A percentile compares a stretch with the other conserved stretches of the same genome.
phyloP scores from a whole-genome alignment of 805 yeast genomes.

The Sugiyamaella floridensis region DNA sequence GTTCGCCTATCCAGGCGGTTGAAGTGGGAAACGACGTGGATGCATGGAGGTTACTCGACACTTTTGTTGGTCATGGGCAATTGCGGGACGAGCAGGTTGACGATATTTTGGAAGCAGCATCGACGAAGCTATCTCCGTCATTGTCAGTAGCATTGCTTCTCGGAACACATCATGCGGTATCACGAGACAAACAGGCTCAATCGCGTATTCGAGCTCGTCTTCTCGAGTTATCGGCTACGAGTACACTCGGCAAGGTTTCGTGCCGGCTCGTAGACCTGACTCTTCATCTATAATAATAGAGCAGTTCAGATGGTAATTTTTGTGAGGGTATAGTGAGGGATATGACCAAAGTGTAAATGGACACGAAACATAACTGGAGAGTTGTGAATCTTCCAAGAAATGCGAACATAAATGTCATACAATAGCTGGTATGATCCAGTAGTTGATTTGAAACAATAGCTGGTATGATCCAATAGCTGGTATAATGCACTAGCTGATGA shows the following conservation, averaged over 20 bases:
- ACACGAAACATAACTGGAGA: too few relatives aligned
- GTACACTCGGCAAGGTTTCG: slow-evolving; percentile 2
- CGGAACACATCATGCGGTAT: background rate
- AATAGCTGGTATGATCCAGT: too few relatives aligned
- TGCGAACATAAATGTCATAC: too few relatives aligned
- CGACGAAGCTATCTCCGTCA: background rate
- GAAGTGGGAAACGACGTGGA: background rate
- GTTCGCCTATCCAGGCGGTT: background rate
- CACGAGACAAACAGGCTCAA: background rate
- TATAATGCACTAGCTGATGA: too few relatives aligned
- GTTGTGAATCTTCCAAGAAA: too few relatives aligned
- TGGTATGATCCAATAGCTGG: too few relatives aligned
- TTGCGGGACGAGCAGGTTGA: slow-evolving; percentile 2
- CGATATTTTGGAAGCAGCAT: background rate
- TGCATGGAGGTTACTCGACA: slow-evolving; percentile 5
- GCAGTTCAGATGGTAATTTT: background rate
- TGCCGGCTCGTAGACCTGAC: slow-evolving; percentile 10
- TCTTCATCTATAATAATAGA: slow-evolving; percentile 1
- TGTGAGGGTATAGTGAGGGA: too few relatives aligned
- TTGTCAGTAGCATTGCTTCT: background rate
- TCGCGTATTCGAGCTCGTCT: slow-evolving; percentile 11
- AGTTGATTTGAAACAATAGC: too few relatives aligned
- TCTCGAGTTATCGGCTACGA: slow-evolving; percentile 8
- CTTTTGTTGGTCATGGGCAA: background rate
- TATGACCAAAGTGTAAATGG: too few relatives aligned